phyloP scores from a whole-genome alignment of 192 early-diverging fungal species.

The Podila epicladia region DNA sequence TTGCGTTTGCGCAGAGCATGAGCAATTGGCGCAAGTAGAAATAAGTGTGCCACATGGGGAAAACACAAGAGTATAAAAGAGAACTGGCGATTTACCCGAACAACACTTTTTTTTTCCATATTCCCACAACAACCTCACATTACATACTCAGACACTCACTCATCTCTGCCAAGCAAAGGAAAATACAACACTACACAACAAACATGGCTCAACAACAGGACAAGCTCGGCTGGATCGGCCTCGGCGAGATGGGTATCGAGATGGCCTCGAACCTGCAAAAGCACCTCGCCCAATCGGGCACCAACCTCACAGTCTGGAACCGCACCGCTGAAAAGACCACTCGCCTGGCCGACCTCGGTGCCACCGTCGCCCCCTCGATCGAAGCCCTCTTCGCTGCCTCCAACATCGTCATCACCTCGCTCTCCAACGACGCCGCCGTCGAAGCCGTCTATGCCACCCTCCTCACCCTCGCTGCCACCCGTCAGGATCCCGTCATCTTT shows the following conservation, averaged over 20 bases:
- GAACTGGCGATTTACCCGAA: no score
- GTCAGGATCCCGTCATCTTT: conserved; percentile 51
- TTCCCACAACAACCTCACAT: no score
- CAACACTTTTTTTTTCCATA: no score
- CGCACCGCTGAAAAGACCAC: conserved; percentile 62
- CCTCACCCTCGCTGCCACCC: conserved; percentile 18
- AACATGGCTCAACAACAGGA: conserved; percentile 5
- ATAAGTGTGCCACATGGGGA: no score
- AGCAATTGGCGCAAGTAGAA: no score
- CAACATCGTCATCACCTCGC: conserved; percentile 70
- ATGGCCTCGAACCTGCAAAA: conserved; percentile 72
- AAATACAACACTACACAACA: not conserved
- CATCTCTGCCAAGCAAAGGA: not conserved
- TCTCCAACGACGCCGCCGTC: conserved; percentile 70
- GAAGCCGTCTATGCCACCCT: conserved; percentile 54
- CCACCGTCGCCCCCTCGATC: conserved; percentile 44
- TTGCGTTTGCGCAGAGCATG: no score
- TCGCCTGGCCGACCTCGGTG: conserved; percentile 50
- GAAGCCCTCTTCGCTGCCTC: conserved; percentile 49
- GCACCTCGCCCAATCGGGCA: conserved; percentile 35
- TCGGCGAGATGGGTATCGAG: conserved; percentile 69
- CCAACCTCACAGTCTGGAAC: conserved; percentile 69
- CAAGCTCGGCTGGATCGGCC: conserved; percentile 68
- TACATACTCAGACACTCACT: not conserved
- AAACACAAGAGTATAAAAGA: no score